A percentile compares a stretch with the other conserved stretches of the same genome.
These are phyloP conservation scores for Rutstroemia sp. DNA, from an alignment of 2,329 filamentous ascomycete genomes.

Conservation along the genomic window DNA sequence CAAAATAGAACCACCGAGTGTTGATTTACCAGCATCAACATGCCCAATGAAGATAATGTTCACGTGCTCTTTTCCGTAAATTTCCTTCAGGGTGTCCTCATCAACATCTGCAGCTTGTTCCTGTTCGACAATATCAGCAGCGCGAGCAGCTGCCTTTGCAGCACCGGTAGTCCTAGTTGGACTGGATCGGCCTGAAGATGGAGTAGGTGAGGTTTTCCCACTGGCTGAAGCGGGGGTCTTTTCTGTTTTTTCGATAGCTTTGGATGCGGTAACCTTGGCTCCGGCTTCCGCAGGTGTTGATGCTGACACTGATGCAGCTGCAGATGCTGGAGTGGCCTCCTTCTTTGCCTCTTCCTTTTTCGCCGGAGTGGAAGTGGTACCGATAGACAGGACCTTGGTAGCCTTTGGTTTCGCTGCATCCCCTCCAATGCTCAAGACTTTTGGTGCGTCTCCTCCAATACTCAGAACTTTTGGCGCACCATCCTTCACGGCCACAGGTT, in stretches of 20 bases:
- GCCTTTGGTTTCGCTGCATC: slow-evolving; percentile 47
- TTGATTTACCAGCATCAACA: slow-evolving; percentile 97
- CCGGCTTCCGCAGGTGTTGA: slow-evolving; percentile 48
- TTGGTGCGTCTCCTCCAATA: slow-evolving; percentile 54
- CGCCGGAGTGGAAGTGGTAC: slow-evolving; percentile 39
- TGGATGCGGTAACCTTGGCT: slow-evolving; percentile 76
- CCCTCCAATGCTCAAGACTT: slow-evolving; percentile 56
- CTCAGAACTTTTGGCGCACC: slow-evolving; percentile 57
- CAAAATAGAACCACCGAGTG: slow-evolving; percentile 85
- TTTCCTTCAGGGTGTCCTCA: slow-evolving; percentile 80
- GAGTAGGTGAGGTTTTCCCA: slow-evolving; percentile 73
- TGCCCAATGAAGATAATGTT: slow-evolving; percentile 98
- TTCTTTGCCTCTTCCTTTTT: slow-evolving; percentile 47
- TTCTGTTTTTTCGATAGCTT: slow-evolving; percentile 91
- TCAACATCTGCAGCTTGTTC: slow-evolving; percentile 65
- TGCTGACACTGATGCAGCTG: slow-evolving; percentile 25
- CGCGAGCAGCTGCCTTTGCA: slow-evolving; percentile 49
- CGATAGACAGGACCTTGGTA: slow-evolving; percentile 69
- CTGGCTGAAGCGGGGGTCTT: slow-evolving; percentile 53
- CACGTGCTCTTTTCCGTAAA: slow-evolving; percentile 87
- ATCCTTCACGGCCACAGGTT: slow-evolving; percentile 47
- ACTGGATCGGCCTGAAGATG: slow-evolving; percentile 78
- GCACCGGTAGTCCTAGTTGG: slow-evolving; percentile 55
- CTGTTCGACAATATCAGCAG: slow-evolving; percentile 77
- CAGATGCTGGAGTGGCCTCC: slow-evolving; percentile 31